A percentile compares a stretch with the other conserved stretches of the same genome.
These are phyloP conservation scores for Cubamyces sp. DNA, from an alignment of 768 basidiomycete species.

Conservation along the genomic window DNA sequence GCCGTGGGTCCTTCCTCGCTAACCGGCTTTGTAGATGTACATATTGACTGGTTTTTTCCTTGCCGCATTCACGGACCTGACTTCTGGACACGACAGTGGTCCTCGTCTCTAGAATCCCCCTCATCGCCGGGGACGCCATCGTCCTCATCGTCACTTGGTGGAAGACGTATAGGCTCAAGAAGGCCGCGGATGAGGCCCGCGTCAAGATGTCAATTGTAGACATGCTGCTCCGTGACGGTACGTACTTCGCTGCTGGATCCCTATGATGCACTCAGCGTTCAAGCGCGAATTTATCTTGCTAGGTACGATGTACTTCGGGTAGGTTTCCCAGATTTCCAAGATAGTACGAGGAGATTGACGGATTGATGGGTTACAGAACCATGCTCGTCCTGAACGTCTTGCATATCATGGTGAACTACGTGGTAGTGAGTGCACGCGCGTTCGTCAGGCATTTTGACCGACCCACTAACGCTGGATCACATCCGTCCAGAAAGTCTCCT, in stretches of 20 bases:
- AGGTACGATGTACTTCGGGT: constrained; percentile 16
- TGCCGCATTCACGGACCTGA: too few species aligned
- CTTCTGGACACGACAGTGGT: background rate
- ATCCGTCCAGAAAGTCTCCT: background rate
- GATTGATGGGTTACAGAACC: background rate
- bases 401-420: constrained; percentile 7
- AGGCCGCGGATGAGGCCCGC: constrained; percentile 1
- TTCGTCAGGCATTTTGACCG: background rate
- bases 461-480: too few species aligned
- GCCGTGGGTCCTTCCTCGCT: background rate
- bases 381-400: constrained; percentile 15
- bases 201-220: constrained; percentile 2
- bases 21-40: background rate
- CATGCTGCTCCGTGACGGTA: constrained; percentile 16
- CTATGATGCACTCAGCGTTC: background rate
- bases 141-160: constrained; percentile 18
- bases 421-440: background rate
- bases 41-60: too few species aligned
- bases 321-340: background rate
- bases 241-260: background rate
- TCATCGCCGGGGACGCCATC: constrained; percentile 11
- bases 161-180: constrained; percentile 15
- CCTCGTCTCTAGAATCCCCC: background rate
- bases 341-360: too few species aligned
- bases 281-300: background rate